Base-by-base conservation (phyloP, 257 asterid genomes). In the Ilex aquifolium region DNA sequence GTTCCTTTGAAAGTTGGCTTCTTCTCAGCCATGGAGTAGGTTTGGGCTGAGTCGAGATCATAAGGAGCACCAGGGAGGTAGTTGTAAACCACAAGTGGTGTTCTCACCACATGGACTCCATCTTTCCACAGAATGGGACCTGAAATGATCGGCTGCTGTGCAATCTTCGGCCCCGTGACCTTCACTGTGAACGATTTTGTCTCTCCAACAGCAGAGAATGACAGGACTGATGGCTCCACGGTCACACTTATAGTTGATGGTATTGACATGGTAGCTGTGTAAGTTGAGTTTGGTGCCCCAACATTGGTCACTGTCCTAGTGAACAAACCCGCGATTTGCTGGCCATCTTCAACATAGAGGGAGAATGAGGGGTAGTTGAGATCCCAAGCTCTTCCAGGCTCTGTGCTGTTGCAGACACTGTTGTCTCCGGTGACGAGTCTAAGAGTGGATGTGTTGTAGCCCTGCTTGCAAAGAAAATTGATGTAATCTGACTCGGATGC, bases 341-440 rank as follows among this genome's bases (percentile, higher is more conserved):
- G 68, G 2, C 82, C 82, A 5, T 80, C 85, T 44, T 61, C 71
- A 31, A 76, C 75, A 11, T 76, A 80, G 3, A 80, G 76, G 13
- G 85, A 80, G 74, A 74, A 76, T 2, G 85, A 80, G 0, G 85
- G 85, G 65, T 80, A 80, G 74, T 80, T 80, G 30, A 80, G 79
- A 62, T 77, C 82, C 78, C 80, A 80, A 12, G 77, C 76, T 66
- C 82, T 61, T 57, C 85, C 85, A 1, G 74, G 82, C n/a, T 51
- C 2, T 51, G 58, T 61, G 31, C 65, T 74, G 44, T 54, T 29
- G 21, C 85, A 76, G 1, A 74, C 65, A 69, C 70, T 76, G 70
- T 70, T 73, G 65, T 80, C 82, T 56, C 85, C 85, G 4, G 85
- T 73, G 21, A 80, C 76, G n/a, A 80, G 65, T 58, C 57, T 62